A percentile compares a stretch with the other conserved stretches of the same genome.
These are phyloP conservation scores for apple (Malus domestica) DNA, from an alignment of 306 rosid genomes.

Conservation along the genomic window DNA sequence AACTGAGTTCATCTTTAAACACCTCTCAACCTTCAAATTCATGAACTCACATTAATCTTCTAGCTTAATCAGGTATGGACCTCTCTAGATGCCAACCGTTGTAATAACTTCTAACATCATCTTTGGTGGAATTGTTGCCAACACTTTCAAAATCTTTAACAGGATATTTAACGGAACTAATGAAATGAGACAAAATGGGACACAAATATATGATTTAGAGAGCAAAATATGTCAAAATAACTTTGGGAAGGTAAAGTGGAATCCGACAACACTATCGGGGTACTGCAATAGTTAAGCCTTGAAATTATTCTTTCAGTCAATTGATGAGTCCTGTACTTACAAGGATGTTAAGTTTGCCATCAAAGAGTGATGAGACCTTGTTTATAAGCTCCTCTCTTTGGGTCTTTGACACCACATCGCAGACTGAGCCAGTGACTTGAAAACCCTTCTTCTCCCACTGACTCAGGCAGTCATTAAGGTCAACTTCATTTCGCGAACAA, in stretches of 20 bases:
- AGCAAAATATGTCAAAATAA: too few relatives aligned
- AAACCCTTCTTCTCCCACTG: conserved; percentile 22
- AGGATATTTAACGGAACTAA: background rate
- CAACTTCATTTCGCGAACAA: conserved; percentile 2
- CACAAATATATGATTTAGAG: background rate
- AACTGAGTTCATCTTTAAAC: background rate
- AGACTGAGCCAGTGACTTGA: conserved; percentile 19
- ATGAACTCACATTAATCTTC: background rate
- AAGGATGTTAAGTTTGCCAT: conserved; percentile 28
- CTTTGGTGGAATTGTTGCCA: background rate
- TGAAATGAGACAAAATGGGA: background rate
- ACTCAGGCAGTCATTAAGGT: conserved; percentile 16
- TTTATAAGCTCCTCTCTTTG: conserved; percentile 11
- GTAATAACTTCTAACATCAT: background rate
- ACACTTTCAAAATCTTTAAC: background rate
- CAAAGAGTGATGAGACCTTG: conserved; percentile 5
- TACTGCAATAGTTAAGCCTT: too few relatives aligned
- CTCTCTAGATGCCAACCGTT: background rate
- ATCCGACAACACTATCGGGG: too few relatives aligned
- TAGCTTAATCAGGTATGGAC: background rate
- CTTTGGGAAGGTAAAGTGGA: background rate
- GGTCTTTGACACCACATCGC: background rate
- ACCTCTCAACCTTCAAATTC: background rate
- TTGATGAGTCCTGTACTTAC: background rate
- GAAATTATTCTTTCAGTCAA: background rate